A percentile compares a stretch with the other conserved stretches of the same genome.
phyloP scores from a whole-genome alignment of 306 rosid species.

The Quercus dentata region DNA sequence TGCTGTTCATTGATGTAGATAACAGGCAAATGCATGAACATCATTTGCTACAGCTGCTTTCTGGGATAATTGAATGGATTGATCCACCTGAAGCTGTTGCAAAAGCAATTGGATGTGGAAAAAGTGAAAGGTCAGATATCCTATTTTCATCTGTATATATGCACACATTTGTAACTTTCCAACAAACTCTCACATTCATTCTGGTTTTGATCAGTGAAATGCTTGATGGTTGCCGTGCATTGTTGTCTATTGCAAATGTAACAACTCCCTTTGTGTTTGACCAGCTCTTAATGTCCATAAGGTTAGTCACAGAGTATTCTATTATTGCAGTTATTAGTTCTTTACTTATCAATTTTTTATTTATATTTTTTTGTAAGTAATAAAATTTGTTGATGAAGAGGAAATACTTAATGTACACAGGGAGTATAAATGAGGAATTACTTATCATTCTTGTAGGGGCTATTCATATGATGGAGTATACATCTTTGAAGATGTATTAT shows the following conservation, averaged over 20 bases:
- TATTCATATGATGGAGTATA: not conserved
- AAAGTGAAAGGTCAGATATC: slow-evolving; percentile 70
- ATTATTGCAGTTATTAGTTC: slow-evolving; percentile 6
- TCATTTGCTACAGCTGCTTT: slow-evolving; percentile 76
- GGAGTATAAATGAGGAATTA: no score
- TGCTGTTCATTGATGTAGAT: slow-evolving; percentile 45
- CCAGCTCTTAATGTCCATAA: slow-evolving; percentile 56
- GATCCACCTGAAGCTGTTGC: slow-evolving; percentile 88
- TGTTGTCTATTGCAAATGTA: slow-evolving; percentile 76
- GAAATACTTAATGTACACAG: no score
- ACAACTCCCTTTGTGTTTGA: slow-evolving; percentile 74
- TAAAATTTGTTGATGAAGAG: no score
- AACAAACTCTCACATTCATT: slow-evolving; percentile 21
- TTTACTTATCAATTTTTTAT: slow-evolving; percentile 10
- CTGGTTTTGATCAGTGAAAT: slow-evolving; percentile 68
- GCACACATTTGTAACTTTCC: not conserved
- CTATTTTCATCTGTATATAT: not conserved
- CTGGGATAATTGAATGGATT: slow-evolving; percentile 85
- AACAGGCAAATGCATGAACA: slow-evolving; percentile 68
- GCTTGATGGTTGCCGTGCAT: slow-evolving; percentile 97
- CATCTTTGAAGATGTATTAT: not conserved
- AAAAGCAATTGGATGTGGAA: slow-evolving; percentile 73
- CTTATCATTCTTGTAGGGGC: not conserved
- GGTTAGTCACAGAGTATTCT: slow-evolving; percentile 38
- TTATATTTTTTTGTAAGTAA: no score